Percentiles rank a stretch among this genome's conserved stretches.
These are phyloP conservation scores for Aspergillus jensenii DNA, from an alignment of 2,329 filamentous ascomycete genomes.

Conservation along the genomic window DNA sequence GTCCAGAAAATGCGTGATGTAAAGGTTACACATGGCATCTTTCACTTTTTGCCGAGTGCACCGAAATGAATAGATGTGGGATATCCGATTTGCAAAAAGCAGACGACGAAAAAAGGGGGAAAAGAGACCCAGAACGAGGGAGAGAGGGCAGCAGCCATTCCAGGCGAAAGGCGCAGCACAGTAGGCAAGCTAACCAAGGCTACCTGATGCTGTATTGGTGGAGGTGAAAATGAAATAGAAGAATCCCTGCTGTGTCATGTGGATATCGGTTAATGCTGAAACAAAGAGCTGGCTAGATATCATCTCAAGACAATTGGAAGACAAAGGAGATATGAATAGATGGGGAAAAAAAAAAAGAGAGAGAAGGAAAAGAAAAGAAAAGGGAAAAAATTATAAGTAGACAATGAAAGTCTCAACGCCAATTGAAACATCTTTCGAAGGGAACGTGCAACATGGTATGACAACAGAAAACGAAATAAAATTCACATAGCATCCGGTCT, in stretches of 20 bases:
- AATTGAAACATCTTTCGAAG: constrained; percentile 27
- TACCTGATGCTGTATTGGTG: constrained; percentile 16
- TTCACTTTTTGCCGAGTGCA: constrained; percentile 20
- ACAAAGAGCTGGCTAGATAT: constrained; percentile 29
- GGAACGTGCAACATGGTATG: constrained; percentile 27
- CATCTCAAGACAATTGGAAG: constrained; percentile 26
- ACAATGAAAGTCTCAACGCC: constrained; percentile 35
- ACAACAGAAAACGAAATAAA: constrained; percentile 28
- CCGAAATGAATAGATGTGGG: constrained; percentile 35
- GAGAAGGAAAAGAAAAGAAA: constrained; percentile 13
- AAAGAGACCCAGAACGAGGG: constrained; percentile 14
- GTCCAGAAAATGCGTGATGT: constrained; percentile 27
- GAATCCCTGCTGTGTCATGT: constrained; percentile 25
- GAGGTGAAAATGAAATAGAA: constrained; percentile 16
- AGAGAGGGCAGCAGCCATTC: constrained; percentile 16
- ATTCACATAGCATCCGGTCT: constrained; percentile 34
- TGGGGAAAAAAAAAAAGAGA: constrained; percentile 10
- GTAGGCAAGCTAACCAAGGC: constrained; percentile 1
- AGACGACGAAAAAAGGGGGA: constrained; percentile 22
- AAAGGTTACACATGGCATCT: constrained; percentile 31
- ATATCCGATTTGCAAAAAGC: constrained; percentile 38
- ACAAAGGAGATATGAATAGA: constrained; percentile 2
- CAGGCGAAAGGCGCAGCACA: constrained; percentile 8
- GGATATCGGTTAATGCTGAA: constrained; percentile 26
- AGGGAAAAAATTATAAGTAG: constrained; percentile 25